phyloP scores from a whole-genome alignment of 2,329 filamentous ascomycete species.

The Colletotrichum plurivorum region DNA sequence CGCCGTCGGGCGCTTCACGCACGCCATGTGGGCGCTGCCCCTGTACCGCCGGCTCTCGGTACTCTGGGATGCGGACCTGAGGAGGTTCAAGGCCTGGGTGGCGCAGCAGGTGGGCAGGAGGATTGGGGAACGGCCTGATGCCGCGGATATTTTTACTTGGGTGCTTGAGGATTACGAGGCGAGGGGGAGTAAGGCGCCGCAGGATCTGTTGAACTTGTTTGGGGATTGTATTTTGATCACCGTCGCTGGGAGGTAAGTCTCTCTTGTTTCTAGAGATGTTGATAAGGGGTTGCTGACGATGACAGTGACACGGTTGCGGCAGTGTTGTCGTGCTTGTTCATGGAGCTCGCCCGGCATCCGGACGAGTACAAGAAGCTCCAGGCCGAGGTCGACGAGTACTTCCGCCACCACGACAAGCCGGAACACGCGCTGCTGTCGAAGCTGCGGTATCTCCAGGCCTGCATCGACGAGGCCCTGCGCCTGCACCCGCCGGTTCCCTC shows the following conservation, averaged over 20 bases:
- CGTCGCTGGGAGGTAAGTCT: constrained; percentile 49
- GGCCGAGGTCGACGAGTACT: constrained; percentile 39
- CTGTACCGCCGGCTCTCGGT: constrained; percentile 37
- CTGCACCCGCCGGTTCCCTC: constrained; percentile 53
- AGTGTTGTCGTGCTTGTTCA: constrained; percentile 33
- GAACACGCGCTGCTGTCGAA: constrained; percentile 41
- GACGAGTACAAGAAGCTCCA: constrained; percentile 12
- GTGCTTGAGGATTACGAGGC: constrained; percentile 46
- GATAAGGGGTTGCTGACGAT: neutral
- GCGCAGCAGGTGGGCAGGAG: constrained; percentile 23
- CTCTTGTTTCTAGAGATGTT: no score
- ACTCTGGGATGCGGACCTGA: constrained; percentile 41
- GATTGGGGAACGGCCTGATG: constrained; percentile 37
- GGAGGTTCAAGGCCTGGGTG: constrained; percentile 41
- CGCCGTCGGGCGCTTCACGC: constrained; percentile 42
- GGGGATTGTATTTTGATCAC: constrained; percentile 47
- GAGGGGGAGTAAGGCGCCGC: constrained; percentile 25
- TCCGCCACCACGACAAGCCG: constrained; percentile 18
- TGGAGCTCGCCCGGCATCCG: constrained; percentile 34
- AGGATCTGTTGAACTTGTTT: constrained; percentile 44
- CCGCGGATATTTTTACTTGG: constrained; percentile 49
- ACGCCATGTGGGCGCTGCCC: constrained; percentile 41
- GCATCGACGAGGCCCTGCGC: constrained; percentile 57
- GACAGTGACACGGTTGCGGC: constrained; percentile 38
- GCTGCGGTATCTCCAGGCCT: constrained; percentile 49